Percentiles rank a stretch among this genome's conserved stretches.
phyloP scores from a whole-genome alignment of 805 yeast species.

The Alloascoidea hylecoeti region DNA sequence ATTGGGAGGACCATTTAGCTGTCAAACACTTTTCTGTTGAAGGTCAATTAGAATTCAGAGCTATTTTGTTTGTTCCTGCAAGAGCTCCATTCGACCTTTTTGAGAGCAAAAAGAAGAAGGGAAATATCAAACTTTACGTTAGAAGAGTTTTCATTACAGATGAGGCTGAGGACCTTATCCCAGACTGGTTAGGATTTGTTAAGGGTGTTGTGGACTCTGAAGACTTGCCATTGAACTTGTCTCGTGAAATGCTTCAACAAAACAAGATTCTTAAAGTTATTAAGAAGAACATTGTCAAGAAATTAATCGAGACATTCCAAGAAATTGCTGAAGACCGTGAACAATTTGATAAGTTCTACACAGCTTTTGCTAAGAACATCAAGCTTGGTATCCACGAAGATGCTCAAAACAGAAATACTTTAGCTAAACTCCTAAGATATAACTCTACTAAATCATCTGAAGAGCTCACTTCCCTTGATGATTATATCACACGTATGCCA shows the following conservation, averaged over 20 bases:
- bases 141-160: conserved; percentile 99
- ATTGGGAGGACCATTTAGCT: conserved; percentile 99
- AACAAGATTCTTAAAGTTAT: conserved; percentile 99
- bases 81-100: conserved; percentile 99
- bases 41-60: conserved; percentile 99
- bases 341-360: conserved; percentile 96
- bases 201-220: conserved; percentile 99
- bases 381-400: conserved; percentile 99
- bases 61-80: conserved; percentile 93
- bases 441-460: conserved; percentile 92
- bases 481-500: conserved; percentile 98
- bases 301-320: conserved; percentile 94
- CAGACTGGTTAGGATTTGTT: conserved; percentile 96
- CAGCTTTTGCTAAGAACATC: conserved; percentile 95
- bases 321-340: conserved; percentile 99
- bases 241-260: conserved; percentile 99
- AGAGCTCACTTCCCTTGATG: conserved; percentile 88
- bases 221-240: conserved; percentile 98
- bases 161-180: conserved; percentile 97
- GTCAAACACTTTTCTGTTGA: conserved; percentile 99
- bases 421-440: conserved; percentile 94
- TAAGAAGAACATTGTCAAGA: conserved; percentile 98
- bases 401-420: conserved; percentile 89
- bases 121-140: conserved; percentile 95
- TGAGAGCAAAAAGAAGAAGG: conserved; percentile 98